Conservation (phyloP, 495 filamentous ascomycete species). For the Clohesyomyces aquaticus region DNA sequence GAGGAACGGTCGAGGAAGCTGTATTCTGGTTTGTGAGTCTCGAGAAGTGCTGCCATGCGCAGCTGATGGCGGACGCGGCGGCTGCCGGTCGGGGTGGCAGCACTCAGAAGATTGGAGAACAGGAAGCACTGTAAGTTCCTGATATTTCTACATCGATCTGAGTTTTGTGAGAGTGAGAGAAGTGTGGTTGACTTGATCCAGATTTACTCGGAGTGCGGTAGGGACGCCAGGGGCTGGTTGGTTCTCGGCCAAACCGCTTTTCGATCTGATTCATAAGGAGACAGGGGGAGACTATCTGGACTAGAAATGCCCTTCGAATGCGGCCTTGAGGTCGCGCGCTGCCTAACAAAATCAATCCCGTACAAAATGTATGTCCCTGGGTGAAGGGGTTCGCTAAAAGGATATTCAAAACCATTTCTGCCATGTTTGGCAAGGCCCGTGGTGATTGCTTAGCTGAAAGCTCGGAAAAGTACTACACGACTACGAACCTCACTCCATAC, state of each 20-base stretch:
- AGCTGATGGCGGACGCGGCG: constrained; percentile 76
- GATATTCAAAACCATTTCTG: no score
- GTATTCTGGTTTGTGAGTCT: constrained; percentile 78
- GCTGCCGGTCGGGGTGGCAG: constrained; percentile 64
- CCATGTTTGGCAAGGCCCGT: no score
- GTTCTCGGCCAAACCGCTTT: constrained; percentile 74
- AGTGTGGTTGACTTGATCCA: neutral
- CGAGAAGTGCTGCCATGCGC: constrained; percentile 76
- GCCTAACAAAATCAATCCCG: no score
- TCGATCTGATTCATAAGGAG: constrained; percentile 72
- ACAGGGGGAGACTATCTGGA: constrained; percentile 62
- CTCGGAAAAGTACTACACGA: no score
- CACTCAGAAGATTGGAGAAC: constrained; percentile 69
- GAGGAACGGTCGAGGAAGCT: constrained; percentile 49
- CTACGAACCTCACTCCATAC: no score
- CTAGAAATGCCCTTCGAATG: no score
- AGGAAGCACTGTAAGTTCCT: constrained; percentile 56
- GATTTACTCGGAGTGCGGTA: constrained; percentile 67
- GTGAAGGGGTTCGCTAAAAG: no score
- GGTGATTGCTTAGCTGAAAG: no score
- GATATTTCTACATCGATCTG: neutral
- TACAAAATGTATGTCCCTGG: no score
- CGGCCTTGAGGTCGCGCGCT: no score
- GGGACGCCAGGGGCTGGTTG: constrained; percentile 66
- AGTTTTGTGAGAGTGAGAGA: neutral